These are phyloP conservation scores for Durusdinium trenchii DNA, from an alignment of 73 alveolate species.

Conservation along the genomic window DNA sequence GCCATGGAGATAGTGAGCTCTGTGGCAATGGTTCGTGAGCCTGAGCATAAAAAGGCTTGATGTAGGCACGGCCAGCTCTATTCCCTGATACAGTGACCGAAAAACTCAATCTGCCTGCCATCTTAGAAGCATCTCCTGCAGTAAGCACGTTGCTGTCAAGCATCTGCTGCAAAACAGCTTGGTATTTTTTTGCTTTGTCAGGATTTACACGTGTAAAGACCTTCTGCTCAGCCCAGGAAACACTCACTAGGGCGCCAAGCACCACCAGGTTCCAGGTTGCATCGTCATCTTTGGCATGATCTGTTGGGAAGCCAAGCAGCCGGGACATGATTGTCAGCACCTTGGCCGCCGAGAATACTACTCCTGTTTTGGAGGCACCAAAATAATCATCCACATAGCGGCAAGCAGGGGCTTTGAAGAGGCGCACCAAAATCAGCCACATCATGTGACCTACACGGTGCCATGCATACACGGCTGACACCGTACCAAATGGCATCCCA, in stretches of 20 bases:
- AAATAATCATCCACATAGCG: constrained; percentile 62
- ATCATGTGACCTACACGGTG: constrained; percentile 47
- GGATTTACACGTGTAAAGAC: neutral
- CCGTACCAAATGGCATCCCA: constrained; percentile 72
- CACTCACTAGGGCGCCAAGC: neutral
- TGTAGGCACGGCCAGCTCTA: constrained; percentile 41
- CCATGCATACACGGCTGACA: constrained; percentile 58
- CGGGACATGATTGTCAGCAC: neutral
- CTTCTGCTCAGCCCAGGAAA: constrained; percentile 26
- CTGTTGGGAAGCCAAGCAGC: constrained; percentile 69
- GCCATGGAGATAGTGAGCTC: neutral
- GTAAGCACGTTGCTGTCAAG: neutral
- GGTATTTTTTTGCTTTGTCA: neutral
- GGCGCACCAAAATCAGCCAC: neutral
- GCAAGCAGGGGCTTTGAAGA: constrained; percentile 13
- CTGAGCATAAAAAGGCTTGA: constrained; percentile 55
- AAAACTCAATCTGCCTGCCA: constrained; percentile 44
- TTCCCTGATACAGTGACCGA: constrained; percentile 52
- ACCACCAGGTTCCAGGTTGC: neutral
- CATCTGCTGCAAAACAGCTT: neutral
- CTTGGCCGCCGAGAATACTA: neutral
- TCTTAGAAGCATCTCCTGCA: neutral
- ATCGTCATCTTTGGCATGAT: constrained; percentile 33
- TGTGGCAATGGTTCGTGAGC: constrained; percentile 20
- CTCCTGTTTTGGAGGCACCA: constrained; percentile 26